A percentile compares a stretch with the other conserved stretches of the same genome.
phyloP scores from a whole-genome alignment of 768 basidiomycete species.

The Tricholomella constricta region DNA sequence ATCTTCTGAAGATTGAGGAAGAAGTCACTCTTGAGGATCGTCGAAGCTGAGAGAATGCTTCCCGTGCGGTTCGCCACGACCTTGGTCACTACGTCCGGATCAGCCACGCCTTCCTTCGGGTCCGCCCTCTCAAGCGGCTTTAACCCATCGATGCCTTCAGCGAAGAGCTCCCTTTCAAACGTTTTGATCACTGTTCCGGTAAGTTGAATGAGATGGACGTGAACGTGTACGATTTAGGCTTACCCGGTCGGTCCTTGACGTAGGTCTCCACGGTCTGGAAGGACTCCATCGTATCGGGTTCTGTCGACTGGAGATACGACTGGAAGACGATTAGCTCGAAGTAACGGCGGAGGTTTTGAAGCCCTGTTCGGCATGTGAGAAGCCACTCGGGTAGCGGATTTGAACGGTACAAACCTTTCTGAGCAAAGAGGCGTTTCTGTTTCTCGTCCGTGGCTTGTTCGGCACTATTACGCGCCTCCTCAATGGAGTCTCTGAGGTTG shows the following conservation, averaged over 20 bases:
- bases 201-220: neutral
- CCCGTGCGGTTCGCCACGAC: conserved; percentile 86
- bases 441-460: conserved; percentile 76
- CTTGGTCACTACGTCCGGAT: conserved; percentile 89
- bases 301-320: conserved; percentile 80
- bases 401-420: conserved; percentile 58
- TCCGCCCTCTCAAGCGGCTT: conserved; percentile 80
- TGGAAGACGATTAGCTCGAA: conserved; percentile 89
- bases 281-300: conserved; percentile 76
- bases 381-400: neutral
- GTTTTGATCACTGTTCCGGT: conserved; percentile 82
- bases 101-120: conserved; percentile 65
- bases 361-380: conserved; percentile 44
- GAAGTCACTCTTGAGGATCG: conserved; percentile 95
- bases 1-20: conserved; percentile 95
- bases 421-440: conserved; percentile 63
- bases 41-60: conserved; percentile 83
- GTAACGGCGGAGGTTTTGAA: conserved; percentile 83
- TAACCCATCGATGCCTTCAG: conserved; percentile 76
- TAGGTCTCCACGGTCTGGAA: conserved; percentile 81
- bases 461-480: conserved; percentile 74
- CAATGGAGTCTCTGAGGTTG: conserved; percentile 88
- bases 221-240: conserved; percentile 3
- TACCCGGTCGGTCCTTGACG: conserved; percentile 84
- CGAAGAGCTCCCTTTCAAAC: conserved; percentile 86